Evolutionary conservation across 2,329 filamentous ascomycete genomes (phyloP), one percentile per base, ranked within the genome.

Genomic region (Emmonsiellopsis sp.): DNA sequence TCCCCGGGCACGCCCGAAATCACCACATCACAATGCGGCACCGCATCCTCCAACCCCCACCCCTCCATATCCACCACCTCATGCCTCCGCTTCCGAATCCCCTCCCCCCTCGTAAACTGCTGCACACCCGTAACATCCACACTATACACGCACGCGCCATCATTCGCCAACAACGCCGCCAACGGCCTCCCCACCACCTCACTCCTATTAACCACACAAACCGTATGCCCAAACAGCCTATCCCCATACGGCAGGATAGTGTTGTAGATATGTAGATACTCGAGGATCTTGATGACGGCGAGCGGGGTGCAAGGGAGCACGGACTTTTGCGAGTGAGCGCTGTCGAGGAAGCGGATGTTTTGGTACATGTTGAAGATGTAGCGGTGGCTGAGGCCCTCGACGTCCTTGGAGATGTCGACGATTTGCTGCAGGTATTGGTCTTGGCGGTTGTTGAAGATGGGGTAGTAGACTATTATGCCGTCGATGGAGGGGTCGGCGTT

Each of bases 331-430:
- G 76, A 78, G 58, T 66, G 43, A 65, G 68, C 35, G 67, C 64
- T 26, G 72, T 98, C 93, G 54, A 98, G 79, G 76, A 91, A 97
- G 60, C 93, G 89, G 64, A 95, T 83, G 75, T 98, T 98, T 77
- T 96, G 88, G 75, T 97, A 98, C 91, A 98, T 96, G 80, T 98
- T 98, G 81, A 92, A 91, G 66, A 97, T 86, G 74, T 97, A 91
- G 67, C 85, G 85, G 73, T 96, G 92, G 63, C 86, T 89, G 55
- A 98, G 82, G 37, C 93, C 93, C 72, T 98, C 93, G 60, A 98
- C 92, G 65, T 98, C 93, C 73, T 98, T 97, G 70, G 81, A 75
- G 43, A 95, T 80, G 54, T 89, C 84, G 54, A 96, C 90, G 2
- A 94, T 89, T 74, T 96, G 91, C 74, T 97, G 92, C 60, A 98